Conservation (phyloP, 2,329 filamentous ascomycete species). For the Elsinoe perseae region DNA sequence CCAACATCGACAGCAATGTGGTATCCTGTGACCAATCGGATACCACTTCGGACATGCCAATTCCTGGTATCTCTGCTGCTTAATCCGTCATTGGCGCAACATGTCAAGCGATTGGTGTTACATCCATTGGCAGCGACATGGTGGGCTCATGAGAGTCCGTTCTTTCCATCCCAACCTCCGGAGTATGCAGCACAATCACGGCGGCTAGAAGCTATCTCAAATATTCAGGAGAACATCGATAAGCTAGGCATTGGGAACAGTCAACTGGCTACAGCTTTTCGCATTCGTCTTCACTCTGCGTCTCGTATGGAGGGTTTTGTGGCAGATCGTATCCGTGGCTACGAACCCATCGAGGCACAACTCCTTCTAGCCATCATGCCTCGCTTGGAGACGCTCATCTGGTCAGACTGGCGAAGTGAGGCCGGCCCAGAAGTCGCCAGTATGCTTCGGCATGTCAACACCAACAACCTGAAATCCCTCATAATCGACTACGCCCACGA, state of each 20-base stretch:
- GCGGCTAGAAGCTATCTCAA: background rate
- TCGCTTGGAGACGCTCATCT: background rate
- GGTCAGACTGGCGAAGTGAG: constrained; percentile 5
- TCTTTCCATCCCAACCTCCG: constrained; percentile 2
- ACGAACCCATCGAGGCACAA: constrained; percentile 7
- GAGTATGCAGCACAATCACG: background rate
- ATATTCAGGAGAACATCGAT: background rate
- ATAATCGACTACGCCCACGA: constrained; percentile 2
- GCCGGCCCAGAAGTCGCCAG: constrained; percentile 4
- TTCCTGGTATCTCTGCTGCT: background rate
- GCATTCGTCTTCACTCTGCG: background rate
- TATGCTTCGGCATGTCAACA: background rate
- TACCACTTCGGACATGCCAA: constrained; percentile 1
- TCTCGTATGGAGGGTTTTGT: background rate
- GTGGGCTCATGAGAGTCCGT: constrained; percentile 7
- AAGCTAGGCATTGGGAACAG: background rate
- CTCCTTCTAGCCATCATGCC: background rate
- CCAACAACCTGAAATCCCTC: background rate
- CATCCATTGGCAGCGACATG: background rate
- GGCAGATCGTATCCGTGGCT: constrained; percentile 1
- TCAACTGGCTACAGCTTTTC: background rate
- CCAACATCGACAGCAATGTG: constrained; percentile 8
- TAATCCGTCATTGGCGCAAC: background rate
- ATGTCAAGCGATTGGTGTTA: background rate
- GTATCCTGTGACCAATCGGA: constrained; percentile 6